Percentiles rank a stretch among this genome's conserved stretches.
These are phyloP conservation scores for Penicillium fimorum DNA, from an alignment of 495 filamentous ascomycete species.

Conservation along the genomic window DNA sequence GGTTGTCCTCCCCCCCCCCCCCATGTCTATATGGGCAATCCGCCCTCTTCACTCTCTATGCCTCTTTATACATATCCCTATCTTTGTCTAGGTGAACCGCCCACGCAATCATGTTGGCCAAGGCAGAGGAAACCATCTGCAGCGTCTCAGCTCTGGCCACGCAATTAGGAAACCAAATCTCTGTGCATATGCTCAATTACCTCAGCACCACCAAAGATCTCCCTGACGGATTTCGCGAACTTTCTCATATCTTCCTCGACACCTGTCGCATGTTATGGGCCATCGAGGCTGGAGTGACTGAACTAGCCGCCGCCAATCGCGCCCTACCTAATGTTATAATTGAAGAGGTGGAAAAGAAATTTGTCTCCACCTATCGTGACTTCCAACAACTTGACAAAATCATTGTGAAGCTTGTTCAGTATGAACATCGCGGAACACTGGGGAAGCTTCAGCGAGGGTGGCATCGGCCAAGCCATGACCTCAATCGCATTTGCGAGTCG, in stretches of 20 bases:
- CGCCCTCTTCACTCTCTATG: too few relatives aligned
- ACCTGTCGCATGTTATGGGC: conserved; percentile 51
- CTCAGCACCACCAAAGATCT: conserved; percentile 46
- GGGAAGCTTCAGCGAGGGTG: conserved; percentile 50
- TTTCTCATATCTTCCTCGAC: conserved; percentile 52
- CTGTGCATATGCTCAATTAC: conserved; percentile 56
- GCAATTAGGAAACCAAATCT: conserved; percentile 47
- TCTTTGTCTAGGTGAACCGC: too few relatives aligned
- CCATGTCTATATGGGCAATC: too few relatives aligned
- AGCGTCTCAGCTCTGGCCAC: conserved; percentile 26
- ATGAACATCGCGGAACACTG: conserved; percentile 47
- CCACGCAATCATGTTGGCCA: too few relatives aligned
- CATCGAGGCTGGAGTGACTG: conserved; percentile 50
- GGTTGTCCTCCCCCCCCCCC: too few relatives aligned
- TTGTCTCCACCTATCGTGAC: conserved; percentile 42
- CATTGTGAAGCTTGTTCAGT: conserved; percentile 46
- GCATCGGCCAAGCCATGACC: conserved; percentile 30
- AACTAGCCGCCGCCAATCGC: conserved; percentile 33
- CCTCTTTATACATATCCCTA: too few relatives aligned
- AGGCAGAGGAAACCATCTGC: conserved; percentile 22
- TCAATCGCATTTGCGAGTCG: conserved; percentile 26
- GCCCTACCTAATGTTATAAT: conserved; percentile 47
- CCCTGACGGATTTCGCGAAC: conserved; percentile 44
- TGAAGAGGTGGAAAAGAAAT: conserved; percentile 51
- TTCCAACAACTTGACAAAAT: conserved; percentile 52